A percentile compares a stretch with the other conserved stretches of the same genome.
Evolutionary conservation across 768 basidiomycete species (phyloP).

Genomic region (Pholiota conissans): DNA sequence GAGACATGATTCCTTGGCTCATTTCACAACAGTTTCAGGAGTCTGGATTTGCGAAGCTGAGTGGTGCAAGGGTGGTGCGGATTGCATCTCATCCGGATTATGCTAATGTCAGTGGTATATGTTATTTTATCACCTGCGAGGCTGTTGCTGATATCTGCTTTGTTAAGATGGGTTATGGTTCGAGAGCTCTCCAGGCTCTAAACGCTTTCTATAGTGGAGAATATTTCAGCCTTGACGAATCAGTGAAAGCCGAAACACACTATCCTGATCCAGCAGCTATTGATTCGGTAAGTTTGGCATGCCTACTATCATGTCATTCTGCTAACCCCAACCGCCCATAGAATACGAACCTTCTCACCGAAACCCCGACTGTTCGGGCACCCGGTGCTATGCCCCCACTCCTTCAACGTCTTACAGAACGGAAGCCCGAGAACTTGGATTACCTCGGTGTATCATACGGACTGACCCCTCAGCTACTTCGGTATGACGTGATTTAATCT

Average conservation of each 20-base stretch:
- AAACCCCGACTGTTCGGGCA: slow-evolving; percentile 72
- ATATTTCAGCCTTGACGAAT: slow-evolving; percentile 84
- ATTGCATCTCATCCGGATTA: slow-evolving; percentile 97
- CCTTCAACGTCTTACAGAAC: slow-evolving; percentile 85
- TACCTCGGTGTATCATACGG: slow-evolving; percentile 98
- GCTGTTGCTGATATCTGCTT: slow-evolving; percentile 9
- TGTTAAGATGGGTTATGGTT: slow-evolving; percentile 93
- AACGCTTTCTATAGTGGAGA: slow-evolving; percentile 94
- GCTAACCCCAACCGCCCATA: slow-evolving; percentile 12
- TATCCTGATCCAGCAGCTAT: slow-evolving; percentile 61
- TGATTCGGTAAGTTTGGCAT: slow-evolving; percentile 35
- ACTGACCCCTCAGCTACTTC: slow-evolving; percentile 79
- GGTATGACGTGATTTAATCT: slow-evolving; percentile 38
- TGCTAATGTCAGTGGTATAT: slow-evolving; percentile 60
- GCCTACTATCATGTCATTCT: background rate
- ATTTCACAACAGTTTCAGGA: slow-evolving; percentile 96
- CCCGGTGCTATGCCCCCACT: slow-evolving; percentile 87
- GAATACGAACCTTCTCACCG: slow-evolving; percentile 63
- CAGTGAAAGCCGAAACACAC: slow-evolving; percentile 44
- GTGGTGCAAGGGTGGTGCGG: slow-evolving; percentile 88
- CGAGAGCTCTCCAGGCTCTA: slow-evolving; percentile 81
- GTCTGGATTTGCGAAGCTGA: slow-evolving; percentile 86
- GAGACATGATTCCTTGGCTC: slow-evolving; percentile 98
- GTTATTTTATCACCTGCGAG: background rate
- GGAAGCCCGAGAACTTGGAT: slow-evolving; percentile 87